phyloP scores from a whole-genome alignment of 768 basidiomycete genomes.

The Lactarius deliciosus region DNA sequence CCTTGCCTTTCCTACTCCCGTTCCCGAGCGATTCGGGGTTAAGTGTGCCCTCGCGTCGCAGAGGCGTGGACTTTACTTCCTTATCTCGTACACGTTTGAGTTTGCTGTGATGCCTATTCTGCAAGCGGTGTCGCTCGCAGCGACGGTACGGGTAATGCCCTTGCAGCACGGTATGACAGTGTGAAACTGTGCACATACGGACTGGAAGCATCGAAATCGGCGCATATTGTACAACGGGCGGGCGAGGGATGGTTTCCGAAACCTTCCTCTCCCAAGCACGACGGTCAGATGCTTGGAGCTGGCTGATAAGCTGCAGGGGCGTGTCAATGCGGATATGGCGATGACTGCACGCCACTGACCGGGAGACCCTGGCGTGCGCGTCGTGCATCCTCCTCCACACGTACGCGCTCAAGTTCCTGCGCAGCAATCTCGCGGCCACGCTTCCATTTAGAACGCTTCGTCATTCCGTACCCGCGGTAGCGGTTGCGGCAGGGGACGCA shows the following conservation, averaged over 20 bases:
- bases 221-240: conserved; percentile 21
- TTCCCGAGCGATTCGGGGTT: background rate
- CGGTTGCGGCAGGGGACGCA: conserved; percentile 44
- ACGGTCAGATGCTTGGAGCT: conserved; percentile 31
- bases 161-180: conserved; percentile 53
- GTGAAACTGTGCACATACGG: conserved; percentile 58
- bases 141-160: conserved; percentile 50
- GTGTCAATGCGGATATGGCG: conserved; percentile 7
- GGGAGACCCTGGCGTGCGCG: conserved; percentile 39
- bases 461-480: conserved; percentile 53
- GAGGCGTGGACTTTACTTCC: conserved; percentile 40
- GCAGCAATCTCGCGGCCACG: conserved; percentile 45
- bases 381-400: conserved; percentile 42
- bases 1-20: conserved; percentile 5
- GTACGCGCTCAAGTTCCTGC: conserved; percentile 40
- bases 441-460: conserved; percentile 56
- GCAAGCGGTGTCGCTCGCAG: conserved; percentile 56
- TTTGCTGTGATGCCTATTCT: conserved; percentile 53
- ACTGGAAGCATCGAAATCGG: conserved; percentile 36
- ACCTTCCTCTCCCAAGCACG: conserved; percentile 29
- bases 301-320: conserved; percentile 37
- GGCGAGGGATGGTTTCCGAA: conserved; percentile 18
- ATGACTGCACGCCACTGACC: conserved; percentile 34
- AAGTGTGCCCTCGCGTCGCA: conserved; percentile 27
- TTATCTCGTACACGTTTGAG: conserved; percentile 54